These are phyloP conservation scores for Diaporthe citrichinensis DNA, from an alignment of 2,329 filamentous ascomycete genomes.

Conservation along the genomic window DNA sequence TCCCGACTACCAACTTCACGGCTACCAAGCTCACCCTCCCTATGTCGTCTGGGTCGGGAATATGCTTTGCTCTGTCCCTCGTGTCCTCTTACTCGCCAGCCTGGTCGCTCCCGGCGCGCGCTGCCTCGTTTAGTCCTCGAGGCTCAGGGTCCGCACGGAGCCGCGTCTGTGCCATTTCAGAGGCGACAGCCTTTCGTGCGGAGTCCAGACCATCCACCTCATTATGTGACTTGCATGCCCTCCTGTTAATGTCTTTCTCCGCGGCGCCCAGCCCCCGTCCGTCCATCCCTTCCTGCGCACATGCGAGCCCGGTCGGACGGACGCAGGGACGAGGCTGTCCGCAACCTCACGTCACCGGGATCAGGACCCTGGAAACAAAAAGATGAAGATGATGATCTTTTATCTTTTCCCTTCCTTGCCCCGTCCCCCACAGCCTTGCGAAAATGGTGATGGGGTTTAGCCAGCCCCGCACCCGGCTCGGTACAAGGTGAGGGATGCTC, in stretches of 20 bases:
- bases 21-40: not conserved
- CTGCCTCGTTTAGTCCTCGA: not conserved
- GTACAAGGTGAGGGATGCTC: not conserved
- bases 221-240: not conserved
- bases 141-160: slow-evolving; percentile 16
- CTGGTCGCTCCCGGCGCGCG: not conserved
- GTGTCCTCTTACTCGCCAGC: slow-evolving; percentile 1
- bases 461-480: not conserved
- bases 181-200: slow-evolving; percentile 1
- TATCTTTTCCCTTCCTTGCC: not conserved
- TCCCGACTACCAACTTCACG: not conserved
- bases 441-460: not conserved
- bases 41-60: not conserved
- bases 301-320: not conserved
- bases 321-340: not conserved
- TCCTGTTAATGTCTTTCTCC: not conserved
- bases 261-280: not conserved
- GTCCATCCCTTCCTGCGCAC: not conserved
- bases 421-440: not conserved
- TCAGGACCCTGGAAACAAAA: not conserved
- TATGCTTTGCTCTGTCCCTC: not conserved
- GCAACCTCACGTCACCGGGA: not conserved
- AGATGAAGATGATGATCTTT: not conserved
- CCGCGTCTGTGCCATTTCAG: not conserved
- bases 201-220: slow-evolving; percentile 2